Conservation (phyloP, 1,284 basidiomycete species). For the Lignosus rhinocerotis region DNA sequence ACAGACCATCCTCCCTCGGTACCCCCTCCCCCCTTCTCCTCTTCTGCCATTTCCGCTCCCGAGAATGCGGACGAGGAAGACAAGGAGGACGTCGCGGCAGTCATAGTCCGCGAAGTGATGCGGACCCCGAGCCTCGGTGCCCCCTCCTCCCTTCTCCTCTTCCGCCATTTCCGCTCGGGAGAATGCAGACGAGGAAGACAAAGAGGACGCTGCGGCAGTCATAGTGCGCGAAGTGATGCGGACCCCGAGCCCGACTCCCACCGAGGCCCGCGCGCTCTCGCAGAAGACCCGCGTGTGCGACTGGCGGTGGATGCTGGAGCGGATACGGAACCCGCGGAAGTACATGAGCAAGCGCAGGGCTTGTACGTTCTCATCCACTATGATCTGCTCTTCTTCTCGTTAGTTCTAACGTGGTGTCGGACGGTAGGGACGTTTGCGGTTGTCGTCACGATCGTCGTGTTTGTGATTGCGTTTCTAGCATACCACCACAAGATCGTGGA, state of each 20-base stretch:
- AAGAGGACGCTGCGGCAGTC: conserved; percentile 10
- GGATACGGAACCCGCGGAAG: background rate
- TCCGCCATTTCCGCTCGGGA: background rate
- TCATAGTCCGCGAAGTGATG: conserved; percentile 26
- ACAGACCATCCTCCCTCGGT: too few relatives aligned
- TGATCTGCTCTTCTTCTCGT: too few relatives aligned
- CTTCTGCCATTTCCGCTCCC: background rate
- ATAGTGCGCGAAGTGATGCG: conserved; percentile 29
- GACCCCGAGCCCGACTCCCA: conserved; percentile 41
- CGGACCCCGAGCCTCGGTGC: conserved; percentile 38
- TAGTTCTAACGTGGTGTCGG: background rate
- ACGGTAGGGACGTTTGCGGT: conserved; percentile 23
- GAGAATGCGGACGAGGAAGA: background rate
- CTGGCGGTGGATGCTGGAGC: background rate
- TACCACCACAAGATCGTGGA: conserved; percentile 55
- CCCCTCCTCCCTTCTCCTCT: background rate
- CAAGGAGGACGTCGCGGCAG: conserved; percentile 7
- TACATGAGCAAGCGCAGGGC: conserved; percentile 3
- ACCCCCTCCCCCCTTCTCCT: background rate
- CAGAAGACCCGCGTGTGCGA: conserved; percentile 12
- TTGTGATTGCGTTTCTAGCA: conserved; percentile 54
- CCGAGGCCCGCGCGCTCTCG: conserved; percentile 8
- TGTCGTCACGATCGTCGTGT: conserved; percentile 30
- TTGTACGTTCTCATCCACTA: conserved; percentile 1
- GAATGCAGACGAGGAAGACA: background rate